These are phyloP conservation scores for Pulveroboletus sp. DNA, from an alignment of 768 basidiomycete genomes.

Conservation along the genomic window DNA sequence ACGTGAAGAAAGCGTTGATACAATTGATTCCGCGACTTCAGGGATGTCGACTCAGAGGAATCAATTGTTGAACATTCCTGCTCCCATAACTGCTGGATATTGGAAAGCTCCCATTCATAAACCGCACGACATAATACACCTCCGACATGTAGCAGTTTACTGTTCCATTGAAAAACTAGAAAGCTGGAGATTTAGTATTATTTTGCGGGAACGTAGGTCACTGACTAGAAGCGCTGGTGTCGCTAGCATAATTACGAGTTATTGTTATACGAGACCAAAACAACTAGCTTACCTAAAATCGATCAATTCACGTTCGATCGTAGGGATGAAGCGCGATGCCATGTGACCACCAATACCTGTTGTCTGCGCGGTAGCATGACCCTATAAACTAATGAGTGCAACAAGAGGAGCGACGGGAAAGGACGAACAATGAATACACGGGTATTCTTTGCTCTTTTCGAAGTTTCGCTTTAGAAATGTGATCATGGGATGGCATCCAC, in stretches of 20 bases:
- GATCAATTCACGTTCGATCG: constrained; percentile 92
- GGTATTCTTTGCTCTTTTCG: too few species aligned
- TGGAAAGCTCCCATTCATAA: constrained; percentile 78
- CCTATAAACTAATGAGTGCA: constrained; percentile 43
- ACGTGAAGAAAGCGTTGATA: constrained; percentile 68
- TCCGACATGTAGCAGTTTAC: constrained; percentile 80
- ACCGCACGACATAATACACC: constrained; percentile 79
- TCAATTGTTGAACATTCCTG: constrained; percentile 36
- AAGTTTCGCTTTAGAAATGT: too few species aligned
- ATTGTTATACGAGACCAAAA: too few species aligned
- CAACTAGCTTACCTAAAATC: constrained; percentile 68
- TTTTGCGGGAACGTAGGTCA: too few species aligned
- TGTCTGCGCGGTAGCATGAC: constrained; percentile 89
- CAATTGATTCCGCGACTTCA: constrained; percentile 51
- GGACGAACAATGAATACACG: constrained; percentile 80
- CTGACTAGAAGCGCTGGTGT: too few species aligned
- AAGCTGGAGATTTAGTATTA: too few species aligned
- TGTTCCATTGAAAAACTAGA: constrained; percentile 81
- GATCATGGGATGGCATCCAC: too few species aligned
- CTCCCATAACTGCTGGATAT: constrained; percentile 61
- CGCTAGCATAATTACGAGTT: too few species aligned
- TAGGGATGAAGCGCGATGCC: constrained; percentile 87
- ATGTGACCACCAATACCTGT: constrained; percentile 75
- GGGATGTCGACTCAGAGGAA: constrained; percentile 25
- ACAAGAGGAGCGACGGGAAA: neutral